Evolutionary conservation across 768 basidiomycete species (phyloP).

Genomic region (Hygrophorus pudorinus): DNA sequence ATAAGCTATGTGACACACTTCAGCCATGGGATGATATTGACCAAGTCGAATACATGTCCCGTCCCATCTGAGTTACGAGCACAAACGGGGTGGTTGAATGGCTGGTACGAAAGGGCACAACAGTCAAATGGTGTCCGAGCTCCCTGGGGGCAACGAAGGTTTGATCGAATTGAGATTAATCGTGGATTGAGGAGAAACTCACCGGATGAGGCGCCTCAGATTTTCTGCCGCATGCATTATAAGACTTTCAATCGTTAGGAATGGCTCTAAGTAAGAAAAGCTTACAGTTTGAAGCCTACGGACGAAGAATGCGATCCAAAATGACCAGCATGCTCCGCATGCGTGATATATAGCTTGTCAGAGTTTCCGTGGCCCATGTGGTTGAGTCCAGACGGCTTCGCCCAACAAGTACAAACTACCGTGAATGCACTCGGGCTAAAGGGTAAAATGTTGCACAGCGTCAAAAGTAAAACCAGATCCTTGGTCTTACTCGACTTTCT

Average conservation of each 20-base stretch:
- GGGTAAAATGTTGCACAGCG: neutral
- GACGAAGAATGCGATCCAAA: constrained; percentile 79
- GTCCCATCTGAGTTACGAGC: constrained; percentile 76
- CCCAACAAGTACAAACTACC: constrained; percentile 7
- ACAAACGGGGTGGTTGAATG: constrained; percentile 82
- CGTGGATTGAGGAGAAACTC: no score
- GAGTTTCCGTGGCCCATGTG: constrained; percentile 82
- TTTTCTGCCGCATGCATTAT: constrained; percentile 34
- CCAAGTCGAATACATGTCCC: constrained; percentile 75
- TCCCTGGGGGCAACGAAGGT: constrained; percentile 14
- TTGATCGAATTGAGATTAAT: no score
- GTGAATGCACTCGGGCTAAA: neutral
- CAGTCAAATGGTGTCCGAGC: constrained; percentile 79
- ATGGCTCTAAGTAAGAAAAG: constrained; percentile 5
- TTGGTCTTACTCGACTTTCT: constrained; percentile 33
- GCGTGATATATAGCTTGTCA: constrained; percentile 82
- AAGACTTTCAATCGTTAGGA: constrained; percentile 7
- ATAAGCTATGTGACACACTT: constrained; percentile 43
- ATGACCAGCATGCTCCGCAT: constrained; percentile 75
- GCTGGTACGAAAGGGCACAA: constrained; percentile 85
- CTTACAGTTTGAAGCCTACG: constrained; percentile 60
- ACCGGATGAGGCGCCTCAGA: constrained; percentile 51
- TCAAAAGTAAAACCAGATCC: neutral
- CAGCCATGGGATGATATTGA: constrained; percentile 92
- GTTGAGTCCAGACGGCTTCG: constrained; percentile 9